These are phyloP conservation scores for Manihot esculenta DNA, from an alignment of 441 rosid species.

Conservation along the genomic window DNA sequence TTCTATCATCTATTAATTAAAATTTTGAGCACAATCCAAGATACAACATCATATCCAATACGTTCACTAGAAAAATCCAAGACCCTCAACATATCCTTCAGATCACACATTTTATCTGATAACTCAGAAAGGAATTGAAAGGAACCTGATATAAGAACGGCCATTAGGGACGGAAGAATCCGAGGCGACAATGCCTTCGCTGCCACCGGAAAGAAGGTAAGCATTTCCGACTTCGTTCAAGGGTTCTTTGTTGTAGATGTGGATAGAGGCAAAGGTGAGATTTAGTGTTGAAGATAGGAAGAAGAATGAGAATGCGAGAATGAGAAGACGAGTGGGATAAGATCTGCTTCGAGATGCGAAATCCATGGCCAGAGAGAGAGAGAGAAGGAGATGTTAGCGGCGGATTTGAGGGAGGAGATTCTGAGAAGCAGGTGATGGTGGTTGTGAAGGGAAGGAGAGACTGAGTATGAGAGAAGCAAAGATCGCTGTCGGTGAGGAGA, in stretches of 20 bases:
- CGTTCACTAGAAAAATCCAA: neutral
- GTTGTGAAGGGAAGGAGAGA: neutral
- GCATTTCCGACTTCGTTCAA: slow-evolving; percentile 81
- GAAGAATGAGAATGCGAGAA: slow-evolving; percentile 23
- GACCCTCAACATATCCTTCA: neutral
- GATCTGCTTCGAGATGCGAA: slow-evolving; percentile 20
- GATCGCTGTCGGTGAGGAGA: slow-evolving; percentile 17
- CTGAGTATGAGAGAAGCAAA: slow-evolving; percentile 31
- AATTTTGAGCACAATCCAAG: neutral
- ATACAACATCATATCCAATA: slow-evolving; percentile 4
- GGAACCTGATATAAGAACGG: slow-evolving; percentile 62
- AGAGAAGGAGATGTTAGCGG: slow-evolving; percentile 21
- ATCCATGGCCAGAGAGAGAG: slow-evolving; percentile 40
- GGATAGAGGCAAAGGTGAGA: slow-evolving; percentile 49
- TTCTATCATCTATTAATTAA: too few species aligned
- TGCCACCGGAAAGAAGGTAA: slow-evolving; percentile 86
- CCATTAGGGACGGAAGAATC: slow-evolving; percentile 23
- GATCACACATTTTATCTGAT: neutral
- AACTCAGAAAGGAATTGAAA: neutral
- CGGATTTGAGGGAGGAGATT: slow-evolving; percentile 22
- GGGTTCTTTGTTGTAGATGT: slow-evolving; percentile 54
- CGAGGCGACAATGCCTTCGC: slow-evolving; percentile 74
- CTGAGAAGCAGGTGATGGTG: neutral
- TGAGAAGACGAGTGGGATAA: neutral
- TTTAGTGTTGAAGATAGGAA: slow-evolving; percentile 1